Percentiles rank a stretch among this genome's conserved stretches.
Evolutionary conservation across 2,329 filamentous ascomycete species (phyloP).

Genomic region (Scytalidium lignicola): DNA sequence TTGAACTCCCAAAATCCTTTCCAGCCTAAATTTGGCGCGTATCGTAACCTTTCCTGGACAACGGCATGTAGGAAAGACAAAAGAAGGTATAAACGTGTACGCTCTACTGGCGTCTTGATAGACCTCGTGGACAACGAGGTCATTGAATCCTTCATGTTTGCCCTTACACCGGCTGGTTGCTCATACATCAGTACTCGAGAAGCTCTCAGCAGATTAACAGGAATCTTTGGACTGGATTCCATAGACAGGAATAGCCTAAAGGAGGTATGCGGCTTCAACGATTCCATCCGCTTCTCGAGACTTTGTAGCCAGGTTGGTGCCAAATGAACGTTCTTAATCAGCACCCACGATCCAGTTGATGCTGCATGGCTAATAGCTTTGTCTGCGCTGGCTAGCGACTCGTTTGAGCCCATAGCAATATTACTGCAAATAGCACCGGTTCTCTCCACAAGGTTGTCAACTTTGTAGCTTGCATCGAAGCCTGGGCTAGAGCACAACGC

Average conservation of each 20-base stretch:
- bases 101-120: conserved; percentile 81
- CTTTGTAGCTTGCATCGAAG: conserved; percentile 98
- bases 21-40: conserved; percentile 91
- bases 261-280: conserved; percentile 85
- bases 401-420: conserved; percentile 98
- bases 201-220: conserved; percentile 88
- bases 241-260: conserved; percentile 97
- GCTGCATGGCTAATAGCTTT: conserved; percentile 92
- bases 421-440: conserved; percentile 81
- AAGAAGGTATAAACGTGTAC: conserved; percentile 81
- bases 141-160: conserved; percentile 98
- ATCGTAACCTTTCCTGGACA: conserved; percentile 88
- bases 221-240: conserved; percentile 95
- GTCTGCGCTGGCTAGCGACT: conserved; percentile 86
- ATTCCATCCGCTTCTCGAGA: conserved; percentile 92
- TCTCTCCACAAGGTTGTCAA: conserved; percentile 87
- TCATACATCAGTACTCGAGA: conserved; percentile 96
- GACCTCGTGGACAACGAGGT: conserved; percentile 73
- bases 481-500: conserved; percentile 91
- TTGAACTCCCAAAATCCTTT: conserved; percentile 99
- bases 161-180: conserved; percentile 90
- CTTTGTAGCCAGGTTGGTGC: conserved; percentile 95
- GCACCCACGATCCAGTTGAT: conserved; percentile 87
- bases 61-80: conserved; percentile 94
- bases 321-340: conserved; percentile 98